Base-by-base conservation (phyloP, 2,329 filamentous ascomycete genomes). In the Aspergillus luchuensis region DNA sequence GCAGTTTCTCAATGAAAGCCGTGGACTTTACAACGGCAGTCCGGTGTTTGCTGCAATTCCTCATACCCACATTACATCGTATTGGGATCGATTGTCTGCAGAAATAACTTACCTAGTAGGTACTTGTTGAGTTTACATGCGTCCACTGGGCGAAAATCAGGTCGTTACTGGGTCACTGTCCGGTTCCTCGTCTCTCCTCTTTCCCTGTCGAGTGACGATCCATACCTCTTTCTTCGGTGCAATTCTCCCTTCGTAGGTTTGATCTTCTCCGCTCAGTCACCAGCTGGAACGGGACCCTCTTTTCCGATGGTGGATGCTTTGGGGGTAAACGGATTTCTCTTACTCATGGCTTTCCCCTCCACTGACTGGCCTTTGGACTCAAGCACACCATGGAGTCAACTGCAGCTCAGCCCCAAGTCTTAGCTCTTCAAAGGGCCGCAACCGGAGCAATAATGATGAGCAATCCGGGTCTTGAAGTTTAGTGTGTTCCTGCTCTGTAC, bases 391-490 rank as follows among this genome's bases (percentile, higher is more conserved):
- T 60, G 58, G 55, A n/a, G 55, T 54, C 48, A 61, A 52, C 28
- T 30, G 5, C 23, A 6, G 13, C 25, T 30, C 47, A 19, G 23
- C 13, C 23, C 23, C 47, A 17, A 54, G 23, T 57, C 51, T 45
- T 45, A 45, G 10, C 51, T 57, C 17, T 39, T 36, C 25, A 43
- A 43, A 25, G 36, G 38, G 56, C 59, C 61, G 61, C 56, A 61
- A 63, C 59, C 61, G 59, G 59, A 63, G 61, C 59, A 48, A 17
- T 56, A 38, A 17, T 50, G 15, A 56, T 61, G 58, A 43, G 30
- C 58, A 47, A 41, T 25, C 33, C 21, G 47, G 50, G 51, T 50
- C 47, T 55, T 25, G 52, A 45, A 43, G 45, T 49, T 57, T 51
- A 52, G 33, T 30, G 39, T 55, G 43, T 58, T 30, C 38, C 30